Evolutionary conservation across 768 basidiomycete genomes (phyloP).

Genomic region (Lenzites betulinus): DNA sequence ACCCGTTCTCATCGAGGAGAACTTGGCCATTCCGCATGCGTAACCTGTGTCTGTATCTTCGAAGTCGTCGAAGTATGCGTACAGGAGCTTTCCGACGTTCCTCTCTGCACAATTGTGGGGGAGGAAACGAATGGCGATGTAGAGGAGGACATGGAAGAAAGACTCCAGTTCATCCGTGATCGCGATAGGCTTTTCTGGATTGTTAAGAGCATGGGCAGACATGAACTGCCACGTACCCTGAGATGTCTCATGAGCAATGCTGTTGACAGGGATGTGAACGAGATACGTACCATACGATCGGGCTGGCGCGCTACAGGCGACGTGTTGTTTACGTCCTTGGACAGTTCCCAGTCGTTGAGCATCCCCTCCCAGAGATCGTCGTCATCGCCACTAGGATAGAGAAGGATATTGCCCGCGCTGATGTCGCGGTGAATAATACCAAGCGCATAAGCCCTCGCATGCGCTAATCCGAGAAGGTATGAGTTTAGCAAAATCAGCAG

Average conservation of each 20-base stretch:
- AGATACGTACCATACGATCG: not conserved
- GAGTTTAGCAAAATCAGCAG: not conserved
- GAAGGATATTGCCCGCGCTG: conserved; percentile 9
- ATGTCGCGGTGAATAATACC: conserved; percentile 13
- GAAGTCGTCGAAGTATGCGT: not conserved
- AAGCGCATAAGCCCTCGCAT: not conserved
- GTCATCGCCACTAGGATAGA: not conserved
- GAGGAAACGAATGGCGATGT: not conserved
- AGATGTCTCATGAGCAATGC: not conserved
- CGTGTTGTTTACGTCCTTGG: not conserved
- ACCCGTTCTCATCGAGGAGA: not conserved
- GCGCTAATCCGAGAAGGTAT: not conserved
- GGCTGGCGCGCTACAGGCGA: not conserved
- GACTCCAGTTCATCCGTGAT: conserved; percentile 5
- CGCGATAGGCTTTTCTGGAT: not conserved
- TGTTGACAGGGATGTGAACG: not conserved
- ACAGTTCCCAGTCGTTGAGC: conserved; percentile 18
- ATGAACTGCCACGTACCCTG: conserved; percentile 6
- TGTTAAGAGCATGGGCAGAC: not conserved
- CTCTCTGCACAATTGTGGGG: not conserved
- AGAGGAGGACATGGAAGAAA: not conserved
- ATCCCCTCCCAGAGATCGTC: not conserved
- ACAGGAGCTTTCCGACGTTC: not conserved
- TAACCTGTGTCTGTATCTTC: not conserved
- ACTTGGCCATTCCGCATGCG: not conserved